Conservation (phyloP, 2,329 filamentous ascomycete species). For the Coniochaeta sp. region DNA sequence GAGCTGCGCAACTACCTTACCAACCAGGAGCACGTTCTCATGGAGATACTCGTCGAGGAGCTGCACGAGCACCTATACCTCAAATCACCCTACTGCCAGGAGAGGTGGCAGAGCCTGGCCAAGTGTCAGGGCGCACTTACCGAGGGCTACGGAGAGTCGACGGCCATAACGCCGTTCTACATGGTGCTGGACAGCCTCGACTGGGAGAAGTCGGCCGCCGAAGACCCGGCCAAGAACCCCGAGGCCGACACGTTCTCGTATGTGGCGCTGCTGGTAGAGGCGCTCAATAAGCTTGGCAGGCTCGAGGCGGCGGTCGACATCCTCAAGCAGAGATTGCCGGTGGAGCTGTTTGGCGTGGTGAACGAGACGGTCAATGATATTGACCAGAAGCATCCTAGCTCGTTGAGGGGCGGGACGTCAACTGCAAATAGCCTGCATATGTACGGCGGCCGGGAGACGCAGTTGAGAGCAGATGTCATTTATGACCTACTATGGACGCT, state of each 20-base stretch:
- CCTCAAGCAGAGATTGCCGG: constrained; percentile 86
- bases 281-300: constrained; percentile 81
- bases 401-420: constrained; percentile 51
- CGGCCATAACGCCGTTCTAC: constrained; percentile 47
- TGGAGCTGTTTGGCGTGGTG: constrained; percentile 89
- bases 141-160: constrained; percentile 39
- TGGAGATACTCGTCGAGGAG: constrained; percentile 95
- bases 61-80: constrained; percentile 95
- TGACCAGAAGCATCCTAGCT: constrained; percentile 84
- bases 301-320: constrained; percentile 81
- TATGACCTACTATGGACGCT: constrained; percentile 87
- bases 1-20: constrained; percentile 83
- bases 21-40: constrained; percentile 86
- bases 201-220: constrained; percentile 56
- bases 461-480: constrained; percentile 76
- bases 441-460: constrained; percentile 63
- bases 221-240: constrained; percentile 88
- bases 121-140: constrained; percentile 54
- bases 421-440: constrained; percentile 52
- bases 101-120: constrained; percentile 82
- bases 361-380: constrained; percentile 94
- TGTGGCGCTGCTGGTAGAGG: constrained; percentile 78
- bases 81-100: constrained; percentile 95
- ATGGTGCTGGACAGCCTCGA: constrained; percentile 54
- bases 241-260: constrained; percentile 96